Conservation (phyloP, 108 stramenopile species). For the Nitzschia sp. region DNA sequence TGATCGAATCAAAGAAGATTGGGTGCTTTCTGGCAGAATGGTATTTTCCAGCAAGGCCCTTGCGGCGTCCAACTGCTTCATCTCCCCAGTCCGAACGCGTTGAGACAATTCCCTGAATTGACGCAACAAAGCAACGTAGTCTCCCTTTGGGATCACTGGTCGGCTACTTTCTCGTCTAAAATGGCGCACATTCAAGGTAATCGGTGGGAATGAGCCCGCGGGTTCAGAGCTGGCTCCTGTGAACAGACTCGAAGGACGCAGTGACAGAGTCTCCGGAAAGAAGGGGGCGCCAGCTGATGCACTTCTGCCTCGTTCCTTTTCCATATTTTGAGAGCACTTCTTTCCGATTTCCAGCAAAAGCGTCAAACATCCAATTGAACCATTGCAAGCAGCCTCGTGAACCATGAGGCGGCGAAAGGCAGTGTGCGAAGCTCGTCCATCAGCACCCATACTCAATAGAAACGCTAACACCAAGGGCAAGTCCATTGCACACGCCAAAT, state of each 20-base stretch:
- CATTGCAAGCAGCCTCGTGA: constrained; percentile 85
- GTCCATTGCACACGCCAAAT: constrained; percentile 84
- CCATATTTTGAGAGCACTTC: constrained; percentile 19
- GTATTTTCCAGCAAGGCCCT: constrained; percentile 40
- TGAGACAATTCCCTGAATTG: constrained; percentile 15
- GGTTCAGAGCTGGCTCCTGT: not conserved
- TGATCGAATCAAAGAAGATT: constrained; percentile 46
- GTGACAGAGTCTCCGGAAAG: constrained; percentile 23
- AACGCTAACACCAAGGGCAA: constrained; percentile 72
- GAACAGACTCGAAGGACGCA: not conserved
- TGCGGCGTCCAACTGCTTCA: constrained; percentile 58
- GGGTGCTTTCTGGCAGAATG: constrained; percentile 37
- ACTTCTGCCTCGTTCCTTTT: not conserved
- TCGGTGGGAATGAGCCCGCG: constrained; percentile 16
- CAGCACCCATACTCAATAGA: constrained; percentile 70
- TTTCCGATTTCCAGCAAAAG: constrained; percentile 67
- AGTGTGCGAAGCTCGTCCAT: constrained; percentile 71
- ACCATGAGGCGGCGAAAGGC: constrained; percentile 81
- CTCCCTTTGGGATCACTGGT: not conserved
- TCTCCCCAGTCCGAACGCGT: constrained; percentile 38
- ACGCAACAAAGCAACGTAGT: constrained; percentile 29
- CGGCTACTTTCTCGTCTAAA: constrained; percentile 16
- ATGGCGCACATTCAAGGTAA: constrained; percentile 17
- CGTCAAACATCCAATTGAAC: constrained; percentile 68
- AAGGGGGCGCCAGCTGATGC: constrained; percentile 12